Conservation (phyloP, 2,329 filamentous ascomycete species). For the Ramularia collo-cygni region DNA sequence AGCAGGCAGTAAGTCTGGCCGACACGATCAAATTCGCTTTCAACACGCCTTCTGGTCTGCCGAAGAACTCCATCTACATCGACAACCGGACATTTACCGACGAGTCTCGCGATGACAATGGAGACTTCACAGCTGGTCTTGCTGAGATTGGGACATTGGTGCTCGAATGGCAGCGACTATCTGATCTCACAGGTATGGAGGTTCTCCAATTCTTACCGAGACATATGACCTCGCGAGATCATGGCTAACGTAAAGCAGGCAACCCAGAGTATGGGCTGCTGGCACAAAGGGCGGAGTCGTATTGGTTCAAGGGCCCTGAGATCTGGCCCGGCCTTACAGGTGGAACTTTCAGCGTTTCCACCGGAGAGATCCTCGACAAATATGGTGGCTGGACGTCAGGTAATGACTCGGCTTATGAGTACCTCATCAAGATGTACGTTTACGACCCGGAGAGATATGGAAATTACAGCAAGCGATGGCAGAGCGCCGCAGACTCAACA, state of each 20-base stretch:
- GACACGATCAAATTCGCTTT: conserved; percentile 20
- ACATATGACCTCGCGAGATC: too few relatives aligned
- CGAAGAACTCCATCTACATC: conserved; percentile 11
- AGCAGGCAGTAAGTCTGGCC: conserved; percentile 15
- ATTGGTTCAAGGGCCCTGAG: conserved; percentile 15
- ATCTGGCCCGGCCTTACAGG: conserved; percentile 26
- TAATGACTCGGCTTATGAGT: conserved; percentile 29
- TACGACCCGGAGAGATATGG: conserved; percentile 22
- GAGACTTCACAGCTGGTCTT: conserved; percentile 15
- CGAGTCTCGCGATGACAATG: conserved; percentile 17
- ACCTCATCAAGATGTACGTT: conserved; percentile 30
- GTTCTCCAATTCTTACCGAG: not conserved
- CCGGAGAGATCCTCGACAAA: conserved; percentile 22
- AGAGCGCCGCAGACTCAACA: conserved; percentile 26
- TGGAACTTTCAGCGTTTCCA: conserved; percentile 19
- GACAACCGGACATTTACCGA: conserved; percentile 17
- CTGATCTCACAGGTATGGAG: conserved; percentile 21
- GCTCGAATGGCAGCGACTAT: conserved; percentile 21
- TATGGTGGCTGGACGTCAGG: conserved; percentile 29
- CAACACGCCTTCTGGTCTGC: conserved; percentile 16
- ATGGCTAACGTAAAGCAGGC: not conserved
- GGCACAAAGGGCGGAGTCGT: conserved; percentile 12
- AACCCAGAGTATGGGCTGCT: conserved; percentile 13
- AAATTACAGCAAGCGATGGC: conserved; percentile 24
- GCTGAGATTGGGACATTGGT: conserved; percentile 18